Evolutionary conservation across 371 early-diverging fungal genomes (phyloP).

Genomic region (Lichtheimia corymbifera): DNA sequence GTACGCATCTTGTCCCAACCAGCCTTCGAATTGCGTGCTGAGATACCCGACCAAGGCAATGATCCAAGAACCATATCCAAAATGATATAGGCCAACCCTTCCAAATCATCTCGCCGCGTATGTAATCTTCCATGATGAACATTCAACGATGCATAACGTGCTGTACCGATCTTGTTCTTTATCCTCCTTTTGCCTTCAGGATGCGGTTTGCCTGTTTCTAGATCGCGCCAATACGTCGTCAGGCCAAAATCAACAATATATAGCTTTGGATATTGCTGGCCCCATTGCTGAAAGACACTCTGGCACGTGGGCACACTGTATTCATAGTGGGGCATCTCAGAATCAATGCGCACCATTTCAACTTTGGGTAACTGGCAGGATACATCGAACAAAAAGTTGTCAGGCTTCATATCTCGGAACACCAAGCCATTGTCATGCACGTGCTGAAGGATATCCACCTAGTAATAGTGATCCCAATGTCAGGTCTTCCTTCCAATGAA

Average conservation of each 20-base stretch:
- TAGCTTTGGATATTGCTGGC: slow-evolving; percentile 24
- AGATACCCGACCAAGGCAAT: slow-evolving; percentile 67
- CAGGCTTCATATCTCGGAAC: slow-evolving; percentile 90
- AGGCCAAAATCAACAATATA: slow-evolving; percentile 62
- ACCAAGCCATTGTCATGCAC: slow-evolving; percentile 90
- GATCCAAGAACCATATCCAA: slow-evolving; percentile 58
- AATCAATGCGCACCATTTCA: slow-evolving; percentile 5
- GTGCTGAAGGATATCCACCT: slow-evolving; percentile 96
- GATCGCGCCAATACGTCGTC: slow-evolving; percentile 53
- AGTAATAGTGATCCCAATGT: slow-evolving; percentile 4
- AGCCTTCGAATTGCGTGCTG: slow-evolving; percentile 52
- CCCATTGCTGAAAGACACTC: slow-evolving; percentile 24
- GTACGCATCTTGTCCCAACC: slow-evolving; percentile 66
- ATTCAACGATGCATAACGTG: slow-evolving; percentile 64
- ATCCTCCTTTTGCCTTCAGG: slow-evolving; percentile 46
- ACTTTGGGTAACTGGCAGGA: slow-evolving; percentile 33
- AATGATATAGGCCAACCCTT: slow-evolving; percentile 60
- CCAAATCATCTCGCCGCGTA: slow-evolving; percentile 64
- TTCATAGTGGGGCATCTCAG: slow-evolving; percentile 5
- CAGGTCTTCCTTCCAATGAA: not conserved
- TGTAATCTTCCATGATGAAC: slow-evolving; percentile 62
- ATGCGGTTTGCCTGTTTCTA: slow-evolving; percentile 45
- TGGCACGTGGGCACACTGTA: slow-evolving; percentile 12
- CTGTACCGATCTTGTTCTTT: slow-evolving; percentile 62
- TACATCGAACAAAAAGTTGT: slow-evolving; percentile 89